A percentile compares a stretch with the other conserved stretches of the same genome.
These are phyloP conservation scores for Phalaenopsis hybrid DNA, from an alignment of 116 monocot species.

Conservation along the genomic window DNA sequence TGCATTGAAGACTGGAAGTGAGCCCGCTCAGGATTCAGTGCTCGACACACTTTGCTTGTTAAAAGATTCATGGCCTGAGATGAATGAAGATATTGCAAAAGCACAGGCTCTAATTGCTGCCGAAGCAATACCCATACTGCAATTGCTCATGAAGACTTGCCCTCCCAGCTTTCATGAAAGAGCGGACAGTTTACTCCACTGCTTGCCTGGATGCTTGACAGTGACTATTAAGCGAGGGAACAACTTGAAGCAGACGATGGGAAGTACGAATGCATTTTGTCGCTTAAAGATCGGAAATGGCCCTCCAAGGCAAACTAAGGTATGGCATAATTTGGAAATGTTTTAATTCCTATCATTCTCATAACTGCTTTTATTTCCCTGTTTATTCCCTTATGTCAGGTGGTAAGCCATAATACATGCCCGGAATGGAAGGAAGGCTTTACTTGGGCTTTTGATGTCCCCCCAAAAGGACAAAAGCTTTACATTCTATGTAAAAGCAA, in stretches of 20 bases:
- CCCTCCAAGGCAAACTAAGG: slow-evolving; percentile 69
- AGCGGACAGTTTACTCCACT: slow-evolving; percentile 59
- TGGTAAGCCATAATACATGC: slow-evolving; percentile 50
- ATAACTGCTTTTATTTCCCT: slow-evolving; percentile 3
- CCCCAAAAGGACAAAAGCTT: slow-evolving; percentile 83
- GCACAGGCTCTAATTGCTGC: slow-evolving; percentile 68
- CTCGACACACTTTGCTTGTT: slow-evolving; percentile 59
- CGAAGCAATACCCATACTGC: slow-evolving; percentile 69
- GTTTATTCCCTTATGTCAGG: slow-evolving; percentile 23
- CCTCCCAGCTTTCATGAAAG: slow-evolving; percentile 76
- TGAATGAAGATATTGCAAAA: slow-evolving; percentile 59
- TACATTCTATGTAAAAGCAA: slow-evolving; percentile 81
- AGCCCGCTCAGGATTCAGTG: slow-evolving; percentile 59
- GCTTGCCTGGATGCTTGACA: slow-evolving; percentile 70
- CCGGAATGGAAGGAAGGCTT: slow-evolving; percentile 86
- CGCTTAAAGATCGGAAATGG: slow-evolving; percentile 66
- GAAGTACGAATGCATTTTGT: slow-evolving; percentile 78
- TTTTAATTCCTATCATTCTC: neutral
- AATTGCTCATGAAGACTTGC: slow-evolving; percentile 68
- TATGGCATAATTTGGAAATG: slow-evolving; percentile 6
- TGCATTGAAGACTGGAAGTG: slow-evolving; percentile 49
- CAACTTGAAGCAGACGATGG: slow-evolving; percentile 84
- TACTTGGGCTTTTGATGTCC: slow-evolving; percentile 77
- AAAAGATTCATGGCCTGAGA: slow-evolving; percentile 70
- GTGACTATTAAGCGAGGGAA: slow-evolving; percentile 67